Evolutionary conservation across 306 rosid genomes (phyloP).

Genomic region (Pueraria montana): DNA sequence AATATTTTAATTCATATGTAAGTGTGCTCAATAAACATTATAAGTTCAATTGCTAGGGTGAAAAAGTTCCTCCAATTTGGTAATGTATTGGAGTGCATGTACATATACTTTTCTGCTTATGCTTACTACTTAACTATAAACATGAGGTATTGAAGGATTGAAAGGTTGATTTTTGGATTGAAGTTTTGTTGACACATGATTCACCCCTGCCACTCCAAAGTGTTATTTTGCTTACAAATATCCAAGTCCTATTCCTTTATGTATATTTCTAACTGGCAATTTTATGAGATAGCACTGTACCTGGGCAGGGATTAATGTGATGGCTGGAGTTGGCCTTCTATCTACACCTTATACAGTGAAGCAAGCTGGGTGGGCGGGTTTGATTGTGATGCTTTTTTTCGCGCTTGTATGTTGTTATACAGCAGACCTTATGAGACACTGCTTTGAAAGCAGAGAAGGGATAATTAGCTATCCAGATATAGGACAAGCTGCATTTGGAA

Average conservation of each 20-base stretch:
- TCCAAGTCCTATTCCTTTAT: neutral
- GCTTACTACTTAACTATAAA: neutral
- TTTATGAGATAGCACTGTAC: slow-evolving; percentile 23
- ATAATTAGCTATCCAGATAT: slow-evolving; percentile 77
- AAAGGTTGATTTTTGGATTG: slow-evolving; percentile 2
- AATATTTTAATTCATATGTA: neutral
- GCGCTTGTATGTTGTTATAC: slow-evolving; percentile 86
- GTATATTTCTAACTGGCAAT: neutral
- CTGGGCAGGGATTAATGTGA: slow-evolving; percentile 76
- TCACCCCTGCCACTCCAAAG: neutral
- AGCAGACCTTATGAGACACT: slow-evolving; percentile 79
- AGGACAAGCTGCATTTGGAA: slow-evolving; percentile 93
- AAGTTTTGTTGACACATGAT: neutral
- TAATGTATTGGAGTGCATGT: neutral
- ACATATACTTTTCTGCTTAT: neutral
- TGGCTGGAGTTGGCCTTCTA: slow-evolving; percentile 90
- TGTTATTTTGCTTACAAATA: neutral
- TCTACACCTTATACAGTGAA: slow-evolving; percentile 74
- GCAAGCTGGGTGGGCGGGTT: slow-evolving; percentile 87
- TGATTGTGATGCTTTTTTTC: slow-evolving; percentile 69
- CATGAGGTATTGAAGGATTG: neutral
- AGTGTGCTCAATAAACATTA: neutral
- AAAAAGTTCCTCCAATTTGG: neutral
- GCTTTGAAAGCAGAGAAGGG: slow-evolving; percentile 77
- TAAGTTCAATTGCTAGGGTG: neutral